Percentiles rank a stretch among this genome's conserved stretches.
Evolutionary conservation across 345 rosid species (phyloP).

Genomic region (Trapa incisa): DNA sequence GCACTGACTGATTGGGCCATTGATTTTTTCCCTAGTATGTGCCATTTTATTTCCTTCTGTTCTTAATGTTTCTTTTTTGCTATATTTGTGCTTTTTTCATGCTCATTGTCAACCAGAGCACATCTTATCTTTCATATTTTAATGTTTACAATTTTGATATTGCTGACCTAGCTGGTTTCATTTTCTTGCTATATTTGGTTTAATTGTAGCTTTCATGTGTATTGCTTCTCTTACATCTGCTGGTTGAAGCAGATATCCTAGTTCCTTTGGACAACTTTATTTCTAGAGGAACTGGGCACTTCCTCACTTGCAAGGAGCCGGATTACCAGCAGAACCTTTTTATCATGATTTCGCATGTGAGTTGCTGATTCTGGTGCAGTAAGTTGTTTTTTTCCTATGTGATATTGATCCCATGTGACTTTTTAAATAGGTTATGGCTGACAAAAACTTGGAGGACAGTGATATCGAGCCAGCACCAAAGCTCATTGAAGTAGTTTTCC

Average conservation of each 20-base stretch:
- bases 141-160: neutral
- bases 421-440: constrained; percentile 55
- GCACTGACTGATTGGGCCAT: constrained; percentile 96
- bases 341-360: constrained; percentile 83
- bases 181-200: neutral
- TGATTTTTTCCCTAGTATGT: constrained; percentile 86
- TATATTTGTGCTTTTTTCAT: neutral
- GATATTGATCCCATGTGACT: neutral
- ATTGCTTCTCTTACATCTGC: neutral
- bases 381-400: neutral
- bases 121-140: neutral
- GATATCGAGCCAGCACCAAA: constrained; percentile 96
- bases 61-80: neutral
- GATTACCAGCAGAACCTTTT: constrained; percentile 94
- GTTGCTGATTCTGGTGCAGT: constrained; percentile 17
- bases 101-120: neutral
- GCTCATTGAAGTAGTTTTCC: constrained; percentile 92
- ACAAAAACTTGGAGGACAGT: constrained; percentile 74
- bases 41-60: neutral
- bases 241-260: constrained; percentile 58
- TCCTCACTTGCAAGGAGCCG: constrained; percentile 79
- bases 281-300: constrained; percentile 89
- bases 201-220: neutral
- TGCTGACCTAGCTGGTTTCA: neutral
- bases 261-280: constrained; percentile 95